Evolutionary conservation across 768 basidiomycete species (phyloP), one percentile per base, ranked within the genome.

Genomic region (Cystofilobasidium ferigula): DNA sequence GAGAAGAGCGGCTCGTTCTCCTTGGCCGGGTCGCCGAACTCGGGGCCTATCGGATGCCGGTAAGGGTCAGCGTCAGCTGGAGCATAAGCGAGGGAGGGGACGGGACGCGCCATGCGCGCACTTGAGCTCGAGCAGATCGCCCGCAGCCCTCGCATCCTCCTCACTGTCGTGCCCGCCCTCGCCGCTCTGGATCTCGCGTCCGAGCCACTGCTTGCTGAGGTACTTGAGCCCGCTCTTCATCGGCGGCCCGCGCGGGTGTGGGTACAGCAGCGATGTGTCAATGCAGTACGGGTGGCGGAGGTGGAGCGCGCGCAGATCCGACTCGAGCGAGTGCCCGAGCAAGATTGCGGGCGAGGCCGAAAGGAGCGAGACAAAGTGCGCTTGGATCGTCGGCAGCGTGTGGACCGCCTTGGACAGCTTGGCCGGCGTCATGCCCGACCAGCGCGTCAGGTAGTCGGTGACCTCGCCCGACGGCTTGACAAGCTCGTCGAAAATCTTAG

Each of bases 211-310:
- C 73, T 88, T 88, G 53, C 89, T 89, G 53, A 99, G 83, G 91
- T 91, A 97, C n/a, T 92, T 92, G 9, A 99, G 81, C 1, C 89
- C 90, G 0, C 94, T 90, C 77, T 97, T 98, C 69, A 90, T 83
- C 0, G 94, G 92, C 45, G 89, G 83, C 1, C 94, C 92, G 24
- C 90, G 85, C 0, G 94, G 90, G 76, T 99, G 94, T 73, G 92
- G 87, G 77, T 85, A 99, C 13, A 86, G 74, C 6, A 99, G 73
- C 0, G 91, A 88, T 1, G 94, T 97, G 73, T 99, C 94, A 72
- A 97, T 88, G 73, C 90, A 90, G 59, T 82, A 78, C 0, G 91
- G 84, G 72, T 97, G 92, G 69, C 84, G 83, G 40, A 94, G 81
- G 70, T 88, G 89, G 68, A 99, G 82, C 0, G 90, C 89, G 70